Conservation (phyloP, 2,329 filamentous ascomycete genomes). For the Dactylellina leptospora region DNA sequence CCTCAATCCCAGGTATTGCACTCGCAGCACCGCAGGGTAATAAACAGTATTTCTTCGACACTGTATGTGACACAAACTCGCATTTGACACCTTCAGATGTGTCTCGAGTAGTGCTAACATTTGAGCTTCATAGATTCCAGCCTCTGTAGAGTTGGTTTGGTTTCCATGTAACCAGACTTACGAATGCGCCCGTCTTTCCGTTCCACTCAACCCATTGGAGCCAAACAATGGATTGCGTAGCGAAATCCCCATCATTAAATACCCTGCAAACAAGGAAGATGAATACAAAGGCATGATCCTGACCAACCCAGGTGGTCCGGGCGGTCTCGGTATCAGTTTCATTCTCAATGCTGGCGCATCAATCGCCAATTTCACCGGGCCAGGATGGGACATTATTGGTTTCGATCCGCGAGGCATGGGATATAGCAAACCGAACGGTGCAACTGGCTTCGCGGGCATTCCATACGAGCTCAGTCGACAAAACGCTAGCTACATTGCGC, state of each 20-base stretch:
- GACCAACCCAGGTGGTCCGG: slow-evolving; percentile 64
- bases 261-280: slow-evolving; percentile 16
- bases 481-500: slow-evolving; percentile 34
- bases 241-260: slow-evolving; percentile 48
- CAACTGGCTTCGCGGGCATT: slow-evolving; percentile 52
- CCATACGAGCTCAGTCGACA: slow-evolving; percentile 60
- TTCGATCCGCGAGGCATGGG: slow-evolving; percentile 67
- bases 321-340: slow-evolving; percentile 62
- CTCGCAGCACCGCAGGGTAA: slow-evolving; percentile 13
- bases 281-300: slow-evolving; percentile 61
- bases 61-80: slow-evolving; percentile 5
- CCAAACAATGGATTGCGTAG: slow-evolving; percentile 59
- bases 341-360: slow-evolving; percentile 61
- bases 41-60: slow-evolving; percentile 47
- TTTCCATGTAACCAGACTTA: slow-evolving; percentile 61
- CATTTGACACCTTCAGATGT: background rate
- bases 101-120: background rate
- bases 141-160: slow-evolving; percentile 63
- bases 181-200: slow-evolving; percentile 63
- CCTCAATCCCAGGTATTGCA: slow-evolving; percentile 6
- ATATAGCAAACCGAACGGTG: slow-evolving; percentile 61
- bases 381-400: slow-evolving; percentile 51
- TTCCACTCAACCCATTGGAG: slow-evolving; percentile 64
- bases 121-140: slow-evolving; percentile 60
- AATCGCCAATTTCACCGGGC: slow-evolving; percentile 63